Evolutionary conservation across 2,329 filamentous ascomycete species (phyloP), one percentile per base, ranked within the genome.

Genomic region (Scedosporium boydii): DNA sequence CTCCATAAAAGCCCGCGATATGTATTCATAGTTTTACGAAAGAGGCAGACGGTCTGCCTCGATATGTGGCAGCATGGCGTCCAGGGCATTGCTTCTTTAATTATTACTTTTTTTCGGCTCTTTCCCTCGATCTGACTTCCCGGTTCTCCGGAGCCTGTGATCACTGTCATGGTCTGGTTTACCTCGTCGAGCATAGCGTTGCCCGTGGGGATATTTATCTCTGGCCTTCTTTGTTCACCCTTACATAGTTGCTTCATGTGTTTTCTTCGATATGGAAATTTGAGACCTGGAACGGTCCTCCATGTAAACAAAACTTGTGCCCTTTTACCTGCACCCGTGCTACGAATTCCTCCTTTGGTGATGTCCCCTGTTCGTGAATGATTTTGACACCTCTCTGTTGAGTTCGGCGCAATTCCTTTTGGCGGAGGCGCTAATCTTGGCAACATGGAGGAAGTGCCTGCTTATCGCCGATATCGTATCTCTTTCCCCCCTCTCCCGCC

Each of bases 81-180:
- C 14, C 60, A 34, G 56, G 23, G 29, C 48, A 21, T 55, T n/a
- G 18, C 14, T 48, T n/a, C 34, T 29, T 21, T 53, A 34, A 44
- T 59, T 27, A 44, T 23, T 59, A 18, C 29, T 4, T 21, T 59
- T 21, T 21, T 27, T 27, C 23, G 14, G 41, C 9, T 63, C 26
- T 23, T 63, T 48, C 10, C 26, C n/a, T 62, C 23, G 44, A 21
- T 57, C n/a, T 23, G 29, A 58, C 34, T 58, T 62, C 58, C 27
- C 34, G 14, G 44, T 29, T 53, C 41, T 44, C 46, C 44, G 58
- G 27, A 44, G 55, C 41, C 61, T 26, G 48, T 57, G 34, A 38
- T 38, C 44, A 48, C 4, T 18, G 44, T 48, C 51, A 23, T 55
- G 23, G n/a, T 55, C 51, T 48, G 44, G 44, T 48, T 21, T 18